phyloP scores from a whole-genome alignment of 1,284 basidiomycete species.

The Cutaneotrichosporon spelunceum region DNA sequence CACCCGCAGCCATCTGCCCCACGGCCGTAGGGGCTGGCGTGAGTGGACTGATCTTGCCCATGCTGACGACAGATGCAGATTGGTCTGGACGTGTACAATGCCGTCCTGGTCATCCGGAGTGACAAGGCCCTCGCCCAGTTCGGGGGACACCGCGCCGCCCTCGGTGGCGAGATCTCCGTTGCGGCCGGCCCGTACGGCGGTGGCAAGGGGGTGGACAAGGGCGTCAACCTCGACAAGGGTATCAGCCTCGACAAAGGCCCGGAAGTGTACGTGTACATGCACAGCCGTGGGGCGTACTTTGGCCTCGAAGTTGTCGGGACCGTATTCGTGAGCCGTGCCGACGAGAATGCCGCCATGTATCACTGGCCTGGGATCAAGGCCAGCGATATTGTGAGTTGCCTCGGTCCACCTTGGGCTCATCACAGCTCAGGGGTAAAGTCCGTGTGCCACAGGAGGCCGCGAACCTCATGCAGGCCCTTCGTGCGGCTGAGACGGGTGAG shows the following conservation, averaged over 20 bases:
- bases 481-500: slow-evolving; percentile 5
- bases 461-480: slow-evolving; percentile 5
- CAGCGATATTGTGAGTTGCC: slow-evolving; percentile 5
- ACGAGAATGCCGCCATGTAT: slow-evolving; percentile 13
- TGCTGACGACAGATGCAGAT: slow-evolving; percentile 7
- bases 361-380: slow-evolving; percentile 12
- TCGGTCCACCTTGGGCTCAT: neutral
- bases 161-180: slow-evolving; percentile 12
- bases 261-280: slow-evolving; percentile 12
- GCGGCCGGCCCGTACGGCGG: slow-evolving; percentile 12
- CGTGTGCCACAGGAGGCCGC: neutral
- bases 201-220: slow-evolving; percentile 11
- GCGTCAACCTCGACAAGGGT: neutral
- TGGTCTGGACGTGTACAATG: slow-evolving; percentile 12
- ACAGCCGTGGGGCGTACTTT: slow-evolving; percentile 9
- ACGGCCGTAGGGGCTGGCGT: slow-evolving; percentile 10
- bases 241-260: neutral
- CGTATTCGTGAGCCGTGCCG: slow-evolving; percentile 7
- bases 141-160: slow-evolving; percentile 10
- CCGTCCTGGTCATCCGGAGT: slow-evolving; percentile 12
- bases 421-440: slow-evolving; percentile 5
- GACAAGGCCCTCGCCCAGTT: slow-evolving; percentile 13
- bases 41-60: neutral
- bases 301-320: slow-evolving; percentile 12
- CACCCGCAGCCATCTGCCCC: slow-evolving; percentile 56